phyloP scores from a whole-genome alignment of 1,284 basidiomycete genomes.

The Mycocalia duriaeana region DNA sequence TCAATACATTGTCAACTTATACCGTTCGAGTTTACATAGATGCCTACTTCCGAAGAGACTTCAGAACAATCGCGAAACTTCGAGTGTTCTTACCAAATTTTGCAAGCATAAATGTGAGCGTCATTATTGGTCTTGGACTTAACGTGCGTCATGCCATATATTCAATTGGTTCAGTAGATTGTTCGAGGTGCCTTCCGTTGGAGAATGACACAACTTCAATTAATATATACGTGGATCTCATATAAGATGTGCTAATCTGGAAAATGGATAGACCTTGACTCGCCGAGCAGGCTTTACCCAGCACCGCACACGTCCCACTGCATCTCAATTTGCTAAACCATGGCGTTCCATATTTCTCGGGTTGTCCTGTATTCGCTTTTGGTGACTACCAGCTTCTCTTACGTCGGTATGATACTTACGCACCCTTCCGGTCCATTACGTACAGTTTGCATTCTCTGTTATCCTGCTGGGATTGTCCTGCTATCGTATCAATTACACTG shows the following conservation, averaged over 20 bases:
- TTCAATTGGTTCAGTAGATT: not conserved
- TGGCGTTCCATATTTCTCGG: constrained; percentile 9
- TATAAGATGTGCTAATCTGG: too few species aligned
- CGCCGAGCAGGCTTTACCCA: too few species aligned
- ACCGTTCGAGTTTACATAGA: too few species aligned
- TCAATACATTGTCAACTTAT: too few species aligned
- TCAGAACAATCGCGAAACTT: too few species aligned
- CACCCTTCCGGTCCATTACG: too few species aligned
- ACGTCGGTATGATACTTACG: not conserved
- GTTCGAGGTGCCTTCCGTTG: not conserved
- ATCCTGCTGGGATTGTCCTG: constrained; percentile 28
- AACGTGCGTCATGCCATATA: not conserved
- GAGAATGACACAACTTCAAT: constrained; percentile 16
- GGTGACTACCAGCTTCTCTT: not conserved
- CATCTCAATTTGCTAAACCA: constrained; percentile 4
- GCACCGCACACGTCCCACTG: not conserved
- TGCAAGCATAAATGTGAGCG: too few species aligned
- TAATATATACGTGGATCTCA: too few species aligned
- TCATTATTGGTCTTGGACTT: not conserved
- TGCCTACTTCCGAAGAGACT: too few species aligned
- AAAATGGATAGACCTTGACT: too few species aligned
- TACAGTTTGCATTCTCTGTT: constrained; percentile 16
- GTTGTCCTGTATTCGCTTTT: constrained; percentile 6
- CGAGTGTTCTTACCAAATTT: too few species aligned
- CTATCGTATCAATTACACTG: constrained; percentile 29